A percentile compares a stretch with the other conserved stretches of the same genome.
Conservation (phyloP, 805 yeast species). For the Wickerhamiella siamensis region DNA sequence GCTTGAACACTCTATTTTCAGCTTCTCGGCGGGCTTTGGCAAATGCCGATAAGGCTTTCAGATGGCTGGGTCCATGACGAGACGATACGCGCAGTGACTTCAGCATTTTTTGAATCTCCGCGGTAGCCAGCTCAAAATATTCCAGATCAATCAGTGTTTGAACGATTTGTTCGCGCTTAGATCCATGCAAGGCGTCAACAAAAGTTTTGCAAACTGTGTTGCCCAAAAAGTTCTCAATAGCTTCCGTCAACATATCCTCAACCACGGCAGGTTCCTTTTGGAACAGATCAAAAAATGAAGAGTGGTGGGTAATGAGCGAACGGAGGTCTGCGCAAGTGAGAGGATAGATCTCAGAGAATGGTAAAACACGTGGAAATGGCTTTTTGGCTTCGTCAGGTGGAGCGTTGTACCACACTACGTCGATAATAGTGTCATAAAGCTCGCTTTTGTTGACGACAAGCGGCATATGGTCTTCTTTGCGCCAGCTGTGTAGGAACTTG, state of each 20-base stretch:
- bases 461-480: slow-evolving; percentile 82
- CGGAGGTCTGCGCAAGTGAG: slow-evolving; percentile 68
- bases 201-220: slow-evolving; percentile 53
- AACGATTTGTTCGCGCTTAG: slow-evolving; percentile 55
- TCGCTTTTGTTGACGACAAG: slow-evolving; percentile 46
- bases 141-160: slow-evolving; percentile 83
- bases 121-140: slow-evolving; percentile 63
- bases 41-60: slow-evolving; percentile 43
- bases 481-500: slow-evolving; percentile 48
- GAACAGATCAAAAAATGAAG: slow-evolving; percentile 48
- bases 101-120: slow-evolving; percentile 39
- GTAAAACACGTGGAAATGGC: slow-evolving; percentile 49
- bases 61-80: slow-evolving; percentile 28
- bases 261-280: slow-evolving; percentile 47
- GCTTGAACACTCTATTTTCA: slow-evolving; percentile 64
- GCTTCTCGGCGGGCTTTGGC: slow-evolving; percentile 50
- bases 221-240: slow-evolving; percentile 56
- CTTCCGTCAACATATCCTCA: slow-evolving; percentile 41
- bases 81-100: slow-evolving; percentile 26
- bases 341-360: slow-evolving; percentile 81
- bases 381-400: slow-evolving; percentile 33
- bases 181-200: slow-evolving; percentile 44
- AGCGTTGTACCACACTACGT: slow-evolving; percentile 50
- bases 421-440: slow-evolving; percentile 49
- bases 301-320: slow-evolving; percentile 46